Evolutionary conservation across 306 rosid genomes (phyloP), one percentile per base, ranked within the genome.

Genomic region (Fagus crenata): DNA sequence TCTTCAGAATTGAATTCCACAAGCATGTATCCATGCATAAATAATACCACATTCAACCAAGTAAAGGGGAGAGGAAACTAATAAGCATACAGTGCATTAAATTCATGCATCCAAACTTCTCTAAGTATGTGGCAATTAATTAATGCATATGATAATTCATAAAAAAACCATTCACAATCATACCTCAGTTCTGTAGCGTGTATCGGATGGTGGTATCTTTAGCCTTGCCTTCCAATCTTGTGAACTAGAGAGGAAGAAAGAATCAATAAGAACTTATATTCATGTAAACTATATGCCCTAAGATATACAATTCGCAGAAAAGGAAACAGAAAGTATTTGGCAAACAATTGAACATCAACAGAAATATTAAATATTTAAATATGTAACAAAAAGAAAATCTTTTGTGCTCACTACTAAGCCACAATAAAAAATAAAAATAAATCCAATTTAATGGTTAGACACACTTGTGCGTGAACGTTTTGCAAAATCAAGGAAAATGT

Each of bases 181-280:
- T 88, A 95, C 99, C 98, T 96, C 99, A 73, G 99, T 96, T 88
- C 61, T 87, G 73, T 78, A 96, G 80, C 99, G 99, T 67, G 99
- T 96, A 86, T 92, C 99, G 65, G 93, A 36, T 40, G 96, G 78
- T 31, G 99, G 99, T 79, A 96, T 76, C 68, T 96, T 92, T 78
- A 96, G 78, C 78, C 89, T 88, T 49, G 97, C 93, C 89, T 96
- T 96, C 99, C 99, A 96, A 84, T 96, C 98, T 89, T 96, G 99
- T 12, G 98, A 96, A 79, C 99, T 96, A 73, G 46, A 49, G 69
- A 75, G 73, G 70, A 0, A 8, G n/a, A 0, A 42, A 75, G 5
- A 1, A 0, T 15, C 28, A 22, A 22, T 22, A 22, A 37, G 70
- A 7, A 65, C 0, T 36, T 15, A 15, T 39, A 46, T 14, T 65